Conservation (phyloP, 208 protist genomes). For the Acanthamoeba culbertsoni region DNA sequence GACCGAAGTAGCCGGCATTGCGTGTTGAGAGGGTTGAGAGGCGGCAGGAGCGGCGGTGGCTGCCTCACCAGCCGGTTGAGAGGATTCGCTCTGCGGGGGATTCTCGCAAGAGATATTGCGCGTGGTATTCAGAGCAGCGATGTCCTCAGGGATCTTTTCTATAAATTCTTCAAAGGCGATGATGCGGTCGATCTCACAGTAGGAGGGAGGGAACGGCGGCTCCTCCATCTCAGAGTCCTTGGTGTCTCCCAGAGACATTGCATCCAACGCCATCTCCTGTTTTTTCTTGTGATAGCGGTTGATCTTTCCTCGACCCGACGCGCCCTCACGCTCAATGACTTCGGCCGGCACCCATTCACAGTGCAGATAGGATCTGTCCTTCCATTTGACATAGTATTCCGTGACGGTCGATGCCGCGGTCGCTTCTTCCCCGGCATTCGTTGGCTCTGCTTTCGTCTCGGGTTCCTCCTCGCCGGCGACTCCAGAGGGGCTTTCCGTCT, state of each 20-base stretch:
- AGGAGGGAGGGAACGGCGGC: not conserved
- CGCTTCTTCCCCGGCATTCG: not conserved
- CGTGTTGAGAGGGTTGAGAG: too few species aligned
- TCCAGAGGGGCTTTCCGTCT: too few species aligned
- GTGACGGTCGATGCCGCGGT: not conserved
- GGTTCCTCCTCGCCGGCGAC: too few species aligned
- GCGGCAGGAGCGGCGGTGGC: too few species aligned
- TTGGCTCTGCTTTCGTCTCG: not conserved
- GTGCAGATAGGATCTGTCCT: conserved; percentile 23
- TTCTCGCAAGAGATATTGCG: too few species aligned
- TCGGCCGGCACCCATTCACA: conserved; percentile 21
- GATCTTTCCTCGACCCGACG: not conserved
- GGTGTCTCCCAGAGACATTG: not conserved
- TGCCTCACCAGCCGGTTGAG: too few species aligned
- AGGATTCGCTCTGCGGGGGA: too few species aligned
- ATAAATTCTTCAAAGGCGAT: not conserved
- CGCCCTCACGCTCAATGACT: not conserved
- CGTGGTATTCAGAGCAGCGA: not conserved
- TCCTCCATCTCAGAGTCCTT: not conserved
- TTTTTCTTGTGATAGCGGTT: conserved; percentile 30
- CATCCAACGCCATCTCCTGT: not conserved
- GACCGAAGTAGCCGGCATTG: too few species aligned
- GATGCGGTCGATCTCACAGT: conserved; percentile 39
- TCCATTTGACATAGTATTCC: conserved; percentile 29
- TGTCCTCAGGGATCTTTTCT: not conserved